Percentiles rank a stretch among this genome's conserved stretches.
Conservation (phyloP, 306 rosid genomes). For the Malus domestica region DNA sequence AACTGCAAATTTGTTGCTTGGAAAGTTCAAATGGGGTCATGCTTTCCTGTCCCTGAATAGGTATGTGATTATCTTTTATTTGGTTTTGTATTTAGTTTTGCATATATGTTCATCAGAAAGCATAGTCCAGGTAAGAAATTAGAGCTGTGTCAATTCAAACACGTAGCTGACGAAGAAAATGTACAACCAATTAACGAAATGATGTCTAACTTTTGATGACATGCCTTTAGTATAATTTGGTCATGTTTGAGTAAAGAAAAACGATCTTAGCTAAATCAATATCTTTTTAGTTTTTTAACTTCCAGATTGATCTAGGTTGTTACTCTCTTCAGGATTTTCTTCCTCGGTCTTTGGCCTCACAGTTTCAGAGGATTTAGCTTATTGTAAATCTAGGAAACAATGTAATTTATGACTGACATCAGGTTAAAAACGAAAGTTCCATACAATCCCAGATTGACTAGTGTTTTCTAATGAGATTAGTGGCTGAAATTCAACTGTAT, state of each 20-base stretch:
- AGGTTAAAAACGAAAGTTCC: too few relatives aligned
- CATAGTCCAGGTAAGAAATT: background rate
- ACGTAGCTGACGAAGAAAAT: background rate
- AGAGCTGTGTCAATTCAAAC: constrained; percentile 1
- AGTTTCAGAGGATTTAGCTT: too few relatives aligned
- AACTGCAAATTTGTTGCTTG: constrained; percentile 77
- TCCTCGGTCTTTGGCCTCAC: too few relatives aligned
- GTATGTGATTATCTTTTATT: constrained; percentile 27
- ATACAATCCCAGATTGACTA: background rate
- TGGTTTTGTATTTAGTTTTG: background rate
- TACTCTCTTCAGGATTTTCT: background rate
- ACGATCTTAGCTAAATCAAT: background rate
- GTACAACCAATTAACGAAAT: background rate
- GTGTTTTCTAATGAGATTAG: background rate
- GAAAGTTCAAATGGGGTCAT: constrained; percentile 98
- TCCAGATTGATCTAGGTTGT: background rate
- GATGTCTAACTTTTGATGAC: background rate
- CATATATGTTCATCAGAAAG: background rate
- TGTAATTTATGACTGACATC: background rate
- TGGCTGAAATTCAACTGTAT: background rate
- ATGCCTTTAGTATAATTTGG: background rate
- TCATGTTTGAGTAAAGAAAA: background rate
- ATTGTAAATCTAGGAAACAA: too few relatives aligned
- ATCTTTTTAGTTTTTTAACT: background rate
- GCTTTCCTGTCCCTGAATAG: constrained; percentile 76